phyloP scores from a whole-genome alignment of 2,329 filamentous ascomycete genomes.

The Fusarium musae region DNA sequence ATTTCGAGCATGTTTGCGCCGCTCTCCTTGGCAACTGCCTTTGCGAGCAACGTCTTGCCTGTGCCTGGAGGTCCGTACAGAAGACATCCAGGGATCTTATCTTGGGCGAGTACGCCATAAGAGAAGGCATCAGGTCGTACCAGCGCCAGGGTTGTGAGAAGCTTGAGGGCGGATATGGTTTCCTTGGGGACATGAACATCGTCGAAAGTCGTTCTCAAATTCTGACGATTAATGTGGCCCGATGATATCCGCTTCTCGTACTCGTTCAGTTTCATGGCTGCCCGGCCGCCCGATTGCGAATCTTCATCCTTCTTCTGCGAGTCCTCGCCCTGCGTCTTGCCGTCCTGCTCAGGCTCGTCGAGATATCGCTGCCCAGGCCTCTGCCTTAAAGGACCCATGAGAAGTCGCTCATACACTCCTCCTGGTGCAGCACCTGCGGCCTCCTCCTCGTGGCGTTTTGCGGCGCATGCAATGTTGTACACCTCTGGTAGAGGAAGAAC shows the following conservation, averaged over 20 bases:
- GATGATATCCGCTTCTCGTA: constrained; percentile 86
- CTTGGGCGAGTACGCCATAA: constrained; percentile 91
- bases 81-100: constrained; percentile 89
- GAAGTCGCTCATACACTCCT: constrained; percentile 47
- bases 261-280: constrained; percentile 67
- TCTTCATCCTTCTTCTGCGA: constrained; percentile 47
- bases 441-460: constrained; percentile 42
- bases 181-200: constrained; percentile 86
- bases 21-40: constrained; percentile 75
- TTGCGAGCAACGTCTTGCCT: constrained; percentile 76
- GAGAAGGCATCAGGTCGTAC: constrained; percentile 93
- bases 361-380: constrained; percentile 46
- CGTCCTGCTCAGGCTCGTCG: constrained; percentile 45
- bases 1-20: constrained; percentile 85
- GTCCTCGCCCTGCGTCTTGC: constrained; percentile 36
- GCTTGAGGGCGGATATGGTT: constrained; percentile 88
- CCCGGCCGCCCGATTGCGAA: constrained; percentile 41
- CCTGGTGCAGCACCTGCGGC: constrained; percentile 34
- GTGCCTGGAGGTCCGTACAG: constrained; percentile 90
- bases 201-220: constrained; percentile 86
- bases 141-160: constrained; percentile 87
- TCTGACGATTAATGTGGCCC: constrained; percentile 83
- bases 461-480: constrained; percentile 52
- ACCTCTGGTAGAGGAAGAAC: constrained; percentile 54
- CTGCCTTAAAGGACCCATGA: constrained; percentile 49